Evolutionary conservation across 2,329 filamentous ascomycete genomes (phyloP).

Genomic region (Pyrenophora teres): DNA sequence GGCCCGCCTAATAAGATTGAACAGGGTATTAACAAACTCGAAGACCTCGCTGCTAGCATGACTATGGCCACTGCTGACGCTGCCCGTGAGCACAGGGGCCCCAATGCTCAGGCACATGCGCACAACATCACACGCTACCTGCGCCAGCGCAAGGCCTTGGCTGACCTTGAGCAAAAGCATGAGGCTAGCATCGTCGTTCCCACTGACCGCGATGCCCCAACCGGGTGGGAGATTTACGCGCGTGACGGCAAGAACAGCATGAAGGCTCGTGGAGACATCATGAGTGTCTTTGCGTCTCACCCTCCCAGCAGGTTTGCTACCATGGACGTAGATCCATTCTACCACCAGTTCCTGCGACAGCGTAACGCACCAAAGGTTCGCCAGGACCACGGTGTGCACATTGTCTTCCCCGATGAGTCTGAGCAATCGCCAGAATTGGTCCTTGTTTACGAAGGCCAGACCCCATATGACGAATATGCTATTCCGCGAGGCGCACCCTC

Average conservation of each 20-base stretch:
- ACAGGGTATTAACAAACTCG: constrained; percentile 77
- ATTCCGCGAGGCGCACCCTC: constrained; percentile 62
- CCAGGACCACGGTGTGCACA: constrained; percentile 71
- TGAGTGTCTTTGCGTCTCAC: constrained; percentile 72
- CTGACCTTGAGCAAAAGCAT: constrained; percentile 78
- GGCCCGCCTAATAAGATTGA: constrained; percentile 77
- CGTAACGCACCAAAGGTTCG: constrained; percentile 68
- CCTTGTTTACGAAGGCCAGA: constrained; percentile 74
- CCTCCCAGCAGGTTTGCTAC: constrained; percentile 73
- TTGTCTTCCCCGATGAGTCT: constrained; percentile 69
- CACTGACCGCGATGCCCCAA: constrained; percentile 67
- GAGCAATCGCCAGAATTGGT: constrained; percentile 67
- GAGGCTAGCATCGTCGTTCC: constrained; percentile 87
- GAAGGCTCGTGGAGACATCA: constrained; percentile 75
- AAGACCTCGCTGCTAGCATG: constrained; percentile 87
- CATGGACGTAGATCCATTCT: constrained; percentile 75
- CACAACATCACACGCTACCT: constrained; percentile 87
- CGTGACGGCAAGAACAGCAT: constrained; percentile 82
- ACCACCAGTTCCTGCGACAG: constrained; percentile 71
- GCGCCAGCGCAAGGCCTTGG: constrained; percentile 77
- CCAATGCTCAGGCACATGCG: constrained; percentile 77
- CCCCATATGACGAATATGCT: constrained; percentile 56
- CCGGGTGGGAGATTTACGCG: constrained; percentile 87
- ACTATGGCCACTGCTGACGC: constrained; percentile 83
- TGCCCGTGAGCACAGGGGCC: constrained; percentile 75